A percentile compares a stretch with the other conserved stretches of the same genome.
Evolutionary conservation across 495 filamentous ascomycete genomes (phyloP).

Genomic region (Penicillium canariense): DNA sequence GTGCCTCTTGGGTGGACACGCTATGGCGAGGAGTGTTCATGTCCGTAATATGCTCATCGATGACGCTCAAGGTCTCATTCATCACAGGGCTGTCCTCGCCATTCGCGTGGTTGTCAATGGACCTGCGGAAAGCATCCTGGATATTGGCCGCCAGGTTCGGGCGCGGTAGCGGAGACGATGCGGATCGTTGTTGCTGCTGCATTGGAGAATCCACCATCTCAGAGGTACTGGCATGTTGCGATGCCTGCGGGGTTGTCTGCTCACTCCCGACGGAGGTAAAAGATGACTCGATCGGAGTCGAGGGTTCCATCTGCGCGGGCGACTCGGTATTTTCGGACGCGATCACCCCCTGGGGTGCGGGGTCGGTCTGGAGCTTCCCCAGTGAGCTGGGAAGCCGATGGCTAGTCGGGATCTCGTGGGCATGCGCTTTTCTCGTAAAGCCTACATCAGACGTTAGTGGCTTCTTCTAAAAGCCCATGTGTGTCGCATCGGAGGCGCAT

Average conservation of each 20-base stretch:
- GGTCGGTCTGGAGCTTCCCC: constrained; percentile 8
- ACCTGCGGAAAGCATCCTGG: constrained; percentile 47
- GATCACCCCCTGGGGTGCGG: constrained; percentile 6
- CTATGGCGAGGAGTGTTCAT: constrained; percentile 73
- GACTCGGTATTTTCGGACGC: constrained; percentile 22
- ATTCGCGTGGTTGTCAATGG: constrained; percentile 42
- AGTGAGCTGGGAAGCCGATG: constrained; percentile 3
- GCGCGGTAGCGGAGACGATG: constrained; percentile 42
- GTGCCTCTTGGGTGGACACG: constrained; percentile 47
- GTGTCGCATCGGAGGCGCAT: constrained; percentile 25
- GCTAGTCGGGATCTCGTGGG: constrained; percentile 8
- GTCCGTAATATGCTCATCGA: constrained; percentile 97
- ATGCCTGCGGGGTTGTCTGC: constrained; percentile 49
- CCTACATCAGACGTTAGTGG: constrained; percentile 10
- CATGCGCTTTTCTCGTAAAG: constrained; percentile 22
- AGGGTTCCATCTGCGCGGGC: constrained; percentile 23
- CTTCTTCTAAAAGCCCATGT: neutral
- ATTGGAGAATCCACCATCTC: constrained; percentile 28
- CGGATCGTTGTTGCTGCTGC: constrained; percentile 39
- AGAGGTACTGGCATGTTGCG: constrained; percentile 42
- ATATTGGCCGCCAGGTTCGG: constrained; percentile 42
- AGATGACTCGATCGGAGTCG: constrained; percentile 17
- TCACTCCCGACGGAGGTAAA: constrained; percentile 31
- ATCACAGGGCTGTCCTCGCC: constrained; percentile 77
- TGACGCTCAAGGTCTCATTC: constrained; percentile 95